Base-by-base conservation (phyloP, 257 asterid genomes). In the Salvia miltiorrhiza region DNA sequence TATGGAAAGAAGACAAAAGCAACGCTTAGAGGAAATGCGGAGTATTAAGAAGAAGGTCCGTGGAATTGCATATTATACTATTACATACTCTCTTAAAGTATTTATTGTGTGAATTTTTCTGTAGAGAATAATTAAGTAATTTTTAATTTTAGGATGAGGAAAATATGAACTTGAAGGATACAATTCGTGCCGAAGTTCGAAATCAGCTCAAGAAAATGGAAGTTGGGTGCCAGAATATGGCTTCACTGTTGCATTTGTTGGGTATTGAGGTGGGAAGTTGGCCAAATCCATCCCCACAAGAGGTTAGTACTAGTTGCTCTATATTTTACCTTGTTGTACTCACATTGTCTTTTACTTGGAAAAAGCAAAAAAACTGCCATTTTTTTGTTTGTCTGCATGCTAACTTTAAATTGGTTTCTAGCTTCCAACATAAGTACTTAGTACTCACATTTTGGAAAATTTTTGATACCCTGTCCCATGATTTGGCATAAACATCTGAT, bases 1-100 rank as follows among this genome's bases (percentile, higher is more conserved):
- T 74, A 85, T 94, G 97, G 95, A 94, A 83, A 87, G 86, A 80
- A 89, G 99, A 82, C 97, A 87, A 75, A 91, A 91, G 63, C 77
- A 86, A 76, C 96, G 99, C 9, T 16, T 94, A 62, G 95, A 94
- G 71, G 99, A 94, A 85, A 81, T 94, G 32, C 83, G 99, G 50
- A 84, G 76, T 72, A 75, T 79, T 55, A 87, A 94, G 66, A 91
- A 88, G 82, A 86, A 92, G 98, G 99, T 94, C 4, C 19, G 73
- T n/a, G 7, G 20, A 32, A 19, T 55, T 73, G 56, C 62, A 62
- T 53, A 66, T 48, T 48, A 62, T n/a, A 58, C 63, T 32, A 45
- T 54, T 59, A 21, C 67, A 35, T 1, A 3, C 63, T 66, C 37
- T 63, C 55, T 33, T 32, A 53, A 65, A 73, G 63, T 64, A 37